Evolutionary conservation across 106 monocot genomes (phyloP), one percentile per base, ranked within the genome.

Genomic region (Ottelia alismoides): DNA sequence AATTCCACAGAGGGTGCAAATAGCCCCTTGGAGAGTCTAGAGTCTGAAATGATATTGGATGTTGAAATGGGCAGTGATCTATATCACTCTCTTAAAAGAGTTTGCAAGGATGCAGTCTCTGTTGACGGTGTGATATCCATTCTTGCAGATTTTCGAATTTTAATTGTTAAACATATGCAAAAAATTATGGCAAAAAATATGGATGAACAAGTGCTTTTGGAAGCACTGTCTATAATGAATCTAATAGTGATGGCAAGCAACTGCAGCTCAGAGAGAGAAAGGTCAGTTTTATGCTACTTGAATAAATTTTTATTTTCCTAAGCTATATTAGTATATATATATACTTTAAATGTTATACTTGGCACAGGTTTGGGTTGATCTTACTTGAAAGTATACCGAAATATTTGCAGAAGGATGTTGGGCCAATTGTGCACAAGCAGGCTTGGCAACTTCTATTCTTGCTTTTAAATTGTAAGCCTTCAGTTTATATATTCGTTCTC

Each of bases 401-500:
- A 31, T 52, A 86, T 7, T 27, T 86, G 26, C 70, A 47, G 3
- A 83, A 66, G 68, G 82, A 82, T 31, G 64, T 55, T 53, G 79
- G 76, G 5, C 43, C 61, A 40, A 56, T 30, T 51, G 68, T 83
- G 49, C 69, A 76, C 51, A 68, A 74, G 69, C 74, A 79, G 69
- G 78, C 92, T 64, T 68, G 79, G 27, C 71, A 62, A 61, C 74
- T 82, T 63, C 58, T 92, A 30, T 92, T 92, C 64, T 63, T 82
- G 47, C 53, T 92, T 16, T 68, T 86, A 30, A 86, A 92, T 40
- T 69, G 92, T 85, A 74, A 0, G 73, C 58, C 20, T 43, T 45
- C 40, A n/a, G n/a, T n/a, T n/a, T n/a, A n/a, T n/a, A n/a, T n/a
- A n/a, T n/a, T n/a, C n/a, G n/a, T n/a, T n/a, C n/a, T n/a, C n/a